A percentile compares a stretch with the other conserved stretches of the same genome.
Conservation (phyloP, 306 rosid genomes). For the Hippophae tibetana region DNA sequence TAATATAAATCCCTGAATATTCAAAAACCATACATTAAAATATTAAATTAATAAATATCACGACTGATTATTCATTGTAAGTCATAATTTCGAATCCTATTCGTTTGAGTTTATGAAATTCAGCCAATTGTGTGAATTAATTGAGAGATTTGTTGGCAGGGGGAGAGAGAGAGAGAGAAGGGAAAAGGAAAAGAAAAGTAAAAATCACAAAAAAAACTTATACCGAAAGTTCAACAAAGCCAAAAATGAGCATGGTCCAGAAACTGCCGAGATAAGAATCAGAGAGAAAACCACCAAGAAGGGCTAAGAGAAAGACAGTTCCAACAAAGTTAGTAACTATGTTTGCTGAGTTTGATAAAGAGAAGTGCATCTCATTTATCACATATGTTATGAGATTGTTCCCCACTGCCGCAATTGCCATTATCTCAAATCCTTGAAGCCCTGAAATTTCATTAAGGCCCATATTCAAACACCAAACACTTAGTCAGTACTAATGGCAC, state of each 20-base stretch:
- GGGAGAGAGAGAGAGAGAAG: slow-evolving; percentile 1
- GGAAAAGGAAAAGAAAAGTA: background rate
- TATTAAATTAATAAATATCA: no score
- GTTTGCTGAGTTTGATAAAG: slow-evolving; percentile 75
- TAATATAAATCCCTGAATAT: slow-evolving; percentile 65
- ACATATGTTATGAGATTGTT: slow-evolving; percentile 95
- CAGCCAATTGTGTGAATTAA: background rate
- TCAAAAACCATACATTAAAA: background rate
- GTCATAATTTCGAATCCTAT: no score
- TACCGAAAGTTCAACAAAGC: slow-evolving; percentile 82
- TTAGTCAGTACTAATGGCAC: background rate
- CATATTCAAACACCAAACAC: background rate
- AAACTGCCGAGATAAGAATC: slow-evolving; percentile 93
- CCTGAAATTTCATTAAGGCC: slow-evolving; percentile 33
- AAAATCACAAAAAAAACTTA: background rate
- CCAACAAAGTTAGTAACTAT: slow-evolving; percentile 93
- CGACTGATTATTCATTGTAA: no score
- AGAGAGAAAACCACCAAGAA: slow-evolving; percentile 80
- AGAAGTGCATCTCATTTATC: slow-evolving; percentile 85
- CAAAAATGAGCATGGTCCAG: slow-evolving; percentile 95
- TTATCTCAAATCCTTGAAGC: slow-evolving; percentile 83
- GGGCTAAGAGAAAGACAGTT: slow-evolving; percentile 81
- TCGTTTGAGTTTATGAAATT: background rate
- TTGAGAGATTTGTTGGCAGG: background rate
- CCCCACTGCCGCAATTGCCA: slow-evolving; percentile 98